Evolutionary conservation across 805 yeast species (phyloP), one percentile per base, ranked within the genome.

Genomic region (Ogataea nonfermentans): DNA sequence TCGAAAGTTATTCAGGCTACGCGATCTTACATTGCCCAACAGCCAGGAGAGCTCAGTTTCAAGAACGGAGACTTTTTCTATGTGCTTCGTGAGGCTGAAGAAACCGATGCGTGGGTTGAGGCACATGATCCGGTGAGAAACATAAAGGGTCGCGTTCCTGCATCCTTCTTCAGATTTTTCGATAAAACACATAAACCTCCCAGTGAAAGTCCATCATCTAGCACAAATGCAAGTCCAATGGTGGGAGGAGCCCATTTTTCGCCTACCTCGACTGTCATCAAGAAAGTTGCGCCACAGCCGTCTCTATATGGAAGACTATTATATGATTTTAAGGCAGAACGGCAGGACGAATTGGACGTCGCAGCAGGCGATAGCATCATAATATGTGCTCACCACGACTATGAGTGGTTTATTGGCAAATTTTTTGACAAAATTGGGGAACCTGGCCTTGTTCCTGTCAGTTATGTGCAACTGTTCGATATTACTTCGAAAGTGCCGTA

Each of bases 321-420:
- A 37, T 93, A 81, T 59, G 95, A 87, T 53, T 93, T 93, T 63
- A 73, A 70, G 45, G 97, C 98, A 5, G 89, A 84, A 52, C 61
- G 80, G 37, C 71, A 72, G 5, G 99, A 95, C 65, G 99, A 93
- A 63, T 72, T 93, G 48, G 82, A 83, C 47, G 87, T 91, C 3
- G 57, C 63, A 20, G 85, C 85, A 1, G 97, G 97, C 26, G 99
- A 93, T 54, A 83, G 85, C 53, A 74, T 93, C 46, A 85, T 90
- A 22, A 79, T 95, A 9, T 91, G 96, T 64, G 99, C 99, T 2
- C 97, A 91, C 63, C 95, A 91, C 57, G 89, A 88, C 40, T 84
- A 72, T 49, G 99, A 95, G 65, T 93, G 99, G 99, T 90, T 89
- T 53, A 93, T 93, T 44, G 98, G 97, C 4, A 93, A 93, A 61